These are phyloP conservation scores for Dactylella cylindrospora DNA, from an alignment of 2,329 filamentous ascomycete genomes.

Conservation along the genomic window DNA sequence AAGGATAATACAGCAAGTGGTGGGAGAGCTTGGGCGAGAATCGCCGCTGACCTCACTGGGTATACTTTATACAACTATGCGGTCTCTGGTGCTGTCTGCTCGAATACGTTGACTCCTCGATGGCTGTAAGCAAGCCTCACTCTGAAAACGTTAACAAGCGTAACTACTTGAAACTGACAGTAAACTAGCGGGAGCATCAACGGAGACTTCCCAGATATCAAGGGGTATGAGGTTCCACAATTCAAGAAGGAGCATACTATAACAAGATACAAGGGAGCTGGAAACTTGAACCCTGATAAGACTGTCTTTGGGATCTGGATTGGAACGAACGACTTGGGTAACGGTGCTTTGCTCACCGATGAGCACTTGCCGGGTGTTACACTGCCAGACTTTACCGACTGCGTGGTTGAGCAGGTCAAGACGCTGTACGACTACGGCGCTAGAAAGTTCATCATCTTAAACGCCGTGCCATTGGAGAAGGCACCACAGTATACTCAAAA, in stretches of 20 bases:
- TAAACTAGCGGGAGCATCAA: slow-evolving; percentile 56
- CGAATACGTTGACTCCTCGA: slow-evolving; percentile 66
- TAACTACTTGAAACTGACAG: not conserved
- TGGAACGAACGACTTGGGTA: slow-evolving; percentile 76
- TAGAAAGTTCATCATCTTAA: slow-evolving; percentile 71
- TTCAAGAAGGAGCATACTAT: slow-evolving; percentile 57
- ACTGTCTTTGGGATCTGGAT: slow-evolving; percentile 79
- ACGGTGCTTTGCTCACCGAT: slow-evolving; percentile 66
- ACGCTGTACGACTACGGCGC: slow-evolving; percentile 66
- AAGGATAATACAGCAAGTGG: slow-evolving; percentile 63
- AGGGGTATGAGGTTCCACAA: slow-evolving; percentile 63
- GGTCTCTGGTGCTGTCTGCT: slow-evolving; percentile 71
- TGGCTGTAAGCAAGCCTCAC: slow-evolving; percentile 45
- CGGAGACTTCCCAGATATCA: slow-evolving; percentile 63
- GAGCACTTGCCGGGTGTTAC: slow-evolving; percentile 62
- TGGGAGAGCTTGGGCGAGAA: slow-evolving; percentile 69
- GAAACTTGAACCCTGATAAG: slow-evolving; percentile 57
- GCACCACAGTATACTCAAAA: slow-evolving; percentile 64
- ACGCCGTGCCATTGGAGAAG: slow-evolving; percentile 67
- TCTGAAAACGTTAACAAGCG: too few species aligned
- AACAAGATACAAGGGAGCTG: slow-evolving; percentile 27
- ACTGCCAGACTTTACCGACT: slow-evolving; percentile 67
- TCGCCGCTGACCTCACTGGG: slow-evolving; percentile 63
- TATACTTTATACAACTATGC: slow-evolving; percentile 68
- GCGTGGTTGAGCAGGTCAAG: slow-evolving; percentile 66